Percentiles rank a stretch among this genome's conserved stretches.
Evolutionary conservation across 2,329 filamentous ascomycete species (phyloP).

Genomic region (Cladophialophora immunda): DNA sequence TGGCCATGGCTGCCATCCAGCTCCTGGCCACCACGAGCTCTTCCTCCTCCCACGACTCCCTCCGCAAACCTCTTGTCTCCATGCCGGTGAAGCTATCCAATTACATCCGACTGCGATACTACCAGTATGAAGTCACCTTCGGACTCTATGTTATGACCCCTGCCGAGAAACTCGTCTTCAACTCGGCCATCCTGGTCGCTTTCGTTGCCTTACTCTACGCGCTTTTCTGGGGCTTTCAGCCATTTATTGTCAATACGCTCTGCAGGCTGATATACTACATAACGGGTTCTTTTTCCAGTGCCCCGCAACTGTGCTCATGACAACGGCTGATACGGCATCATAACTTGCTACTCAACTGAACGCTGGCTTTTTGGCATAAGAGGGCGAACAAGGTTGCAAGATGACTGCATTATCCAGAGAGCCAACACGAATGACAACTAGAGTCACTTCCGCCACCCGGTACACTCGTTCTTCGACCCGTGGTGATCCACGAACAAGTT

Average conservation of each 20-base stretch:
- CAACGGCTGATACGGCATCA: not conserved
- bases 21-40: constrained; percentile 33
- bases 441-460: not conserved
- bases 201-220: constrained; percentile 32
- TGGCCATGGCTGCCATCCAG: constrained; percentile 39
- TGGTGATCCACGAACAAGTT: not conserved
- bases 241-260: constrained; percentile 35
- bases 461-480: not conserved
- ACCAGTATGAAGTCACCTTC: constrained; percentile 99
- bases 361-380: not conserved
- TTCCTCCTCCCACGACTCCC: constrained; percentile 7
- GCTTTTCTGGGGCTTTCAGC: constrained; percentile 34
- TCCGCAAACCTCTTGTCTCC: constrained; percentile 29
- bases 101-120: constrained; percentile 83
- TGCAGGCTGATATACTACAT: constrained; percentile 39
- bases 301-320: constrained; percentile 29
- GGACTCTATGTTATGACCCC: constrained; percentile 96
- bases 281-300: constrained; percentile 33
- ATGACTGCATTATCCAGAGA: not conserved
- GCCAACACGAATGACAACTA: not conserved
- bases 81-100: constrained; percentile 36
- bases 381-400: not conserved
- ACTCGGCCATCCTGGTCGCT: constrained; percentile 63
- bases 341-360: not conserved
- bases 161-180: constrained; percentile 95